Evolutionary conservation across 2,329 filamentous ascomycete genomes (phyloP), one percentile per base, ranked within the genome.

Genomic region (Diaporthe ilicicola): DNA sequence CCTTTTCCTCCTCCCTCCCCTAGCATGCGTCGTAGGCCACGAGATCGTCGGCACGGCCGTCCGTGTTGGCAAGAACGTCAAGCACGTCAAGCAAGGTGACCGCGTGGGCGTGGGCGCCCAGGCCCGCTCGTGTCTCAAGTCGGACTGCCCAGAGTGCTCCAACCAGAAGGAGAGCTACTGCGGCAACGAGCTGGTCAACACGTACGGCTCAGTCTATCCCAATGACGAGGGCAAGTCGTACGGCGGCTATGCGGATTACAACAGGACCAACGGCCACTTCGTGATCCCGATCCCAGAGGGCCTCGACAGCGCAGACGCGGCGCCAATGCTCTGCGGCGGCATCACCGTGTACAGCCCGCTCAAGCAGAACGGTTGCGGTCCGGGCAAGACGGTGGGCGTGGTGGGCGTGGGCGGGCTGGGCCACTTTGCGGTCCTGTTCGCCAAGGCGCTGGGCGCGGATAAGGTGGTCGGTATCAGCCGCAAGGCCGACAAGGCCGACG

Each of bases 321-420:
- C 91, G 17, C 91, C 91, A 1, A 89, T 93, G 87, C 81, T 93
- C 48, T 93, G 92, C 75, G 91, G 86, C 32, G 91, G 92, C 9
- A 85, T 93, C 46, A 93, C 91, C 0, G 83, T 91, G 5, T 93
- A 86, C 76, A 84, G 84, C 9, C 91, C 92, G 1, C 78, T 94
- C 64, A 84, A 83, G 73, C 84, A 88, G 53, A 88, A 92, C 72
- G 89, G 88, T 1, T 88, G 86, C 51, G 92, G 91, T 0, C 90
- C 90, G 0, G 91, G 90, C 7, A 93, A 91, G 81, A 85, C 79
- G 7, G 89, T 93, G 1, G 91, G 90, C 0, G 88, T 93, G 65
- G 82, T 93, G 19, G 91, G 91, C 1, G 82, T 93, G 24, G 91
- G 91, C 4, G 91, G 91, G 1, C 78, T 93, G 2, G 91, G 91